Evolutionary conservation across 140 eudicot genomes (phyloP), one percentile per base, ranked within the genome.

Genomic region (Stevia rebaudiana): DNA sequence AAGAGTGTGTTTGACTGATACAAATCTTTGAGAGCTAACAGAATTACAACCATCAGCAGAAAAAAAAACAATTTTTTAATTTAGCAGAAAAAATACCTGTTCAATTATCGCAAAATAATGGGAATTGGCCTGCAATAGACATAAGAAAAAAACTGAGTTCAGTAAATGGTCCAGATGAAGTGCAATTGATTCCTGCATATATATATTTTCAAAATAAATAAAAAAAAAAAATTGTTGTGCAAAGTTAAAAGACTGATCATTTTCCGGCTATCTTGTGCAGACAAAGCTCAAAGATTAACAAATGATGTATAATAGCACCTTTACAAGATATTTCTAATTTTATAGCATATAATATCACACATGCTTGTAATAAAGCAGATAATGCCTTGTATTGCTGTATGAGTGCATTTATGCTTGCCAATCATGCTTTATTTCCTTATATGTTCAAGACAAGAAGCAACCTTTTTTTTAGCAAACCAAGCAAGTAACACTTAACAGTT

Each of bases 101-200:
- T 90, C 97, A 44, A 90, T 78, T 77, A 90, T 90, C 6, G 97
- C 95, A 86, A 84, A 90, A 67, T 79, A 90, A 82, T 90, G 95
- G 61, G 97, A 86, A 87, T 90, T 90, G 49, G 97, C 97, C 97
- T 90, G 97, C 88, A 83, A 77, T 33, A 75, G 36, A 46, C 25
- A 68, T 33, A 43, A 42, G 23, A 61, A 63, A 61, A 44, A 52
- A n/a, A n/a, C n/a, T 23, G 4, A 47, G 24, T 52, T 78, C 58
- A 74, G 75, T 55, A 25, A 28, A 59, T n/a, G 55, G 9, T 30
- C 51, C 31, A 19, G 21, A 21, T 25, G 54, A 68, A 35, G 41
- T 5, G 62, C 41, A 48, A 19, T 6, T 48, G n/a, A 13, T 48
- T 48, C 54, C 25, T 48, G 54, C 25, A 48, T 6, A 16, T 47